Evolutionary conservation across 352 stramenopile species (phyloP).

Genomic region (Elongisporangium anandrum): DNA sequence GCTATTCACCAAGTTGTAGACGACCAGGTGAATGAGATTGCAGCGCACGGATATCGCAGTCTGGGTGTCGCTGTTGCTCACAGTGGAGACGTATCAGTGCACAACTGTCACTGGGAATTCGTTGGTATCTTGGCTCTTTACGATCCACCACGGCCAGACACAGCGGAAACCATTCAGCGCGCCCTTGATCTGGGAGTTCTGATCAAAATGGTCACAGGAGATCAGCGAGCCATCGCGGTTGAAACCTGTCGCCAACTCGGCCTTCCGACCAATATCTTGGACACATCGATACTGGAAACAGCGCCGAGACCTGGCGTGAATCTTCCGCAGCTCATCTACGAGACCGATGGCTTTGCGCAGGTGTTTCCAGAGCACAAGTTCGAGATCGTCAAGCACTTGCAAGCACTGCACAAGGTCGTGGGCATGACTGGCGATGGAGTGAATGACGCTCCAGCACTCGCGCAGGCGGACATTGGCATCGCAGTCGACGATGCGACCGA

Average conservation of each 20-base stretch:
- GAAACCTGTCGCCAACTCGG: slow-evolving; percentile 89
- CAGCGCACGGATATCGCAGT: slow-evolving; percentile 61
- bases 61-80: slow-evolving; percentile 55
- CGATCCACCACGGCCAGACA: slow-evolving; percentile 92
- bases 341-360: slow-evolving; percentile 92
- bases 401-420: slow-evolving; percentile 81
- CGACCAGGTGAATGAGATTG: slow-evolving; percentile 79
- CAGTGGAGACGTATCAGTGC: slow-evolving; percentile 55
- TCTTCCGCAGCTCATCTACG: slow-evolving; percentile 83
- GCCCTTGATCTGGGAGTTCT: slow-evolving; percentile 88
- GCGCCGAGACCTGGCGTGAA: slow-evolving; percentile 53
- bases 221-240: slow-evolving; percentile 91
- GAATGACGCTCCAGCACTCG: slow-evolving; percentile 89
- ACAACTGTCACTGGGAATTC: slow-evolving; percentile 90
- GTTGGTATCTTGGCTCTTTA: slow-evolving; percentile 91
- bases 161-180: slow-evolving; percentile 88
- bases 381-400: slow-evolving; percentile 87
- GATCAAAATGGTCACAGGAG: slow-evolving; percentile 96
- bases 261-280: slow-evolving; percentile 86
- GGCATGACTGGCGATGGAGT: slow-evolving; percentile 89
- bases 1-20: slow-evolving; percentile 64
- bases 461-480: slow-evolving; percentile 90
- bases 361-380: slow-evolving; percentile 93
- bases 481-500: slow-evolving; percentile 88
- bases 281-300: slow-evolving; percentile 79